Percentiles rank a stretch among this genome's conserved stretches.
phyloP scores from a whole-genome alignment of 352 stramenopile species.

The Globisporangium rhizosaccharum region DNA sequence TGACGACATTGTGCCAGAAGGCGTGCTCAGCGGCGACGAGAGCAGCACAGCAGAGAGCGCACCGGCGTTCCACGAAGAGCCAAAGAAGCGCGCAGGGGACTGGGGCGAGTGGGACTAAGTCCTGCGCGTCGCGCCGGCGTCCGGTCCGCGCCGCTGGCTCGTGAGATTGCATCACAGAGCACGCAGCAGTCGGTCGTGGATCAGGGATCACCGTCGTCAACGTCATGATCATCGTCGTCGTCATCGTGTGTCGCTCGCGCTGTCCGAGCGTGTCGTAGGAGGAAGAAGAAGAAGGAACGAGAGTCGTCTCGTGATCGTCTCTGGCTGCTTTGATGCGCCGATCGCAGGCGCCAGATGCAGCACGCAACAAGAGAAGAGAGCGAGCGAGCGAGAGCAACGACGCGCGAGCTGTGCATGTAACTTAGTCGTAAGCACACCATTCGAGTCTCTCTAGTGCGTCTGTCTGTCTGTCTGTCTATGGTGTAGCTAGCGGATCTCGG shows the following conservation, averaged over 20 bases:
- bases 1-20: constrained; percentile 32
- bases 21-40: constrained; percentile 11
- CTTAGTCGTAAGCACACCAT: constrained; percentile 5
- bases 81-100: constrained; percentile 44
- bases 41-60: constrained; percentile 14
- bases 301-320: no score
- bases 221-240: no score
- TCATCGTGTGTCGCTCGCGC: no score
- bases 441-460: neutral
- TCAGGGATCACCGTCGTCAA: no score
- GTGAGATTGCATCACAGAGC: constrained; percentile 1
- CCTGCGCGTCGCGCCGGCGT: neutral
- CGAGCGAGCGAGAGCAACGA: neutral
- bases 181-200: neutral
- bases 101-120: constrained; percentile 69
- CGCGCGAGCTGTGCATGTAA: constrained; percentile 6
- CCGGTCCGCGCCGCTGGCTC: neutral
- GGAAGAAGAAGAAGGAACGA: no score
- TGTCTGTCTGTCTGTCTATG: neutral
- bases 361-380: neutral
- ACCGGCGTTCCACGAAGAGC: constrained; percentile 21
- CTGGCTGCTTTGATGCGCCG: no score
- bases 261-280: no score
- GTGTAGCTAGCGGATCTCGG: constrained; percentile 1
- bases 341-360: neutral